Evolutionary conservation across 768 basidiomycete genomes (phyloP).

Genomic region (Leccinum broughii): DNA sequence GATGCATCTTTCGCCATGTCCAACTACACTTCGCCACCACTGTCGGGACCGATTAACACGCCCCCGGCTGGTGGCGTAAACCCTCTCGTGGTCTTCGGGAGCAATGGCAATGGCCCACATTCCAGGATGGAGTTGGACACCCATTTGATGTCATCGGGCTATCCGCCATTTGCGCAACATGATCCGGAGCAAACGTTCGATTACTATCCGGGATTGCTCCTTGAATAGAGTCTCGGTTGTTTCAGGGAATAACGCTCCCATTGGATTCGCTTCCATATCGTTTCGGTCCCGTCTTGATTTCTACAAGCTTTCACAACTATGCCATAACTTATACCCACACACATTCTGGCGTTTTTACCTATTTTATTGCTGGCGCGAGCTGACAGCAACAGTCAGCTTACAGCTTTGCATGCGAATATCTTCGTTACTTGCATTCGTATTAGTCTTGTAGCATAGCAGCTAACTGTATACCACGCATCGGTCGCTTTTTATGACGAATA

Average conservation of each 20-base stretch:
- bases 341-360: neutral
- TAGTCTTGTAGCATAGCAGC: conserved; percentile 27
- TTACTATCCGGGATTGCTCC: conserved; percentile 27
- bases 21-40: conserved; percentile 33
- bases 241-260: neutral
- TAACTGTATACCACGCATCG: conserved; percentile 20
- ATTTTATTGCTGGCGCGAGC: conserved; percentile 4
- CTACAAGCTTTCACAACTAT: conserved; percentile 13
- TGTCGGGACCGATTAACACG: conserved; percentile 39
- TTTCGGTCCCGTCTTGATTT: conserved; percentile 2
- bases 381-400: conserved; percentile 11
- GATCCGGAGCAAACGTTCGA: conserved; percentile 29
- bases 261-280: neutral
- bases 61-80: conserved; percentile 37
- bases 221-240: conserved; percentile 21
- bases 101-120: conserved; percentile 41
- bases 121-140: conserved; percentile 26
- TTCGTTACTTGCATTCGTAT: conserved; percentile 12
- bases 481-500: conserved; percentile 2
- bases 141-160: conserved; percentile 25
- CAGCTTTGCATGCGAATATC: conserved; percentile 4
- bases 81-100: conserved; percentile 57
- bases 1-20: conserved; percentile 20
- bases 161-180: conserved; percentile 33
- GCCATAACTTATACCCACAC: conserved; percentile 19